A percentile compares a stretch with the other conserved stretches of the same genome.
phyloP scores from a whole-genome alignment of 768 basidiomycete species.

The Pisolithus marmoratus region DNA sequence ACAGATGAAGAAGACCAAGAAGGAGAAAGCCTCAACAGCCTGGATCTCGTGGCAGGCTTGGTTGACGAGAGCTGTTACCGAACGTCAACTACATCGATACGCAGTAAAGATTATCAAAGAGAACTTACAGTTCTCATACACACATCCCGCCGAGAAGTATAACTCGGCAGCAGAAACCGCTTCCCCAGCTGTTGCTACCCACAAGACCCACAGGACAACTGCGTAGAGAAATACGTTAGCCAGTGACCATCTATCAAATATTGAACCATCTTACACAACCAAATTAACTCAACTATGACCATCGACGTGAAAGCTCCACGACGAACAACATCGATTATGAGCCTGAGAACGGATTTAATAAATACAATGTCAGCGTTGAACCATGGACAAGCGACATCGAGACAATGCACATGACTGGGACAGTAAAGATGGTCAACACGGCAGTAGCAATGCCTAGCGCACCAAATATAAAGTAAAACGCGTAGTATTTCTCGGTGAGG shows the following conservation, averaged over 20 bases:
- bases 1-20: constrained; percentile 32
- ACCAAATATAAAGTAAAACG: constrained; percentile 15
- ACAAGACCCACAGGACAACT: constrained; percentile 34
- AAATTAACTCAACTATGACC: constrained; percentile 32
- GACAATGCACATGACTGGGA: constrained; percentile 22
- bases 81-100: constrained; percentile 1
- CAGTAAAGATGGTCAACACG: constrained; percentile 23
- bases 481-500: constrained; percentile 8
- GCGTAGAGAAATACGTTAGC: not conserved
- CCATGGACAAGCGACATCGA: not conserved
- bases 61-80: constrained; percentile 5
- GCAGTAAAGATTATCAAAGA: not conserved
- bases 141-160: constrained; percentile 10
- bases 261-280: constrained; percentile 28
- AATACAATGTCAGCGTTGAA: not conserved
- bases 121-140: constrained; percentile 1
- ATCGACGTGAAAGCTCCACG: constrained; percentile 35
- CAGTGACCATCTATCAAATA: not conserved
- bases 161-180: constrained; percentile 8
- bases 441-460: constrained; percentile 25
- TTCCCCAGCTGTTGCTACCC: constrained; percentile 33
- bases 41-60: constrained; percentile 25
- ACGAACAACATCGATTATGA: constrained; percentile 29
- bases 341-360: constrained; percentile 24
- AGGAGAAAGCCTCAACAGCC: constrained; percentile 31